Percentiles rank a stretch among this genome's conserved stretches.
Evolutionary conservation across 2,329 filamentous ascomycete genomes (phyloP).

Genomic region (Pezicula rhizophila): DNA sequence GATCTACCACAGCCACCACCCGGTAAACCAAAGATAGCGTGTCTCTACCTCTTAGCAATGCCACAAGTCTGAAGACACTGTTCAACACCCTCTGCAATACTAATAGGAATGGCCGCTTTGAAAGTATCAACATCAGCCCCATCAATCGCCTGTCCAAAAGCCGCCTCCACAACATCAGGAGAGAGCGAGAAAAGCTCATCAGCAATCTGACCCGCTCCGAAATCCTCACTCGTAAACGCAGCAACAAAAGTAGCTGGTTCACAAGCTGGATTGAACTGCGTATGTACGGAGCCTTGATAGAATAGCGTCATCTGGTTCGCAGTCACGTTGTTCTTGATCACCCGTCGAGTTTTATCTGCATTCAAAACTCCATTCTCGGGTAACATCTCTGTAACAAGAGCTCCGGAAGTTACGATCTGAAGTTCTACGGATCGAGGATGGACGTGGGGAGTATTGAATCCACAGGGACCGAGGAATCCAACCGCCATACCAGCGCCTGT

Average conservation of each 20-base stretch:
- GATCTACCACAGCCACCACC: too few relatives aligned
- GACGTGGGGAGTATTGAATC: conserved; percentile 51
- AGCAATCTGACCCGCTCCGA: conserved; percentile 43
- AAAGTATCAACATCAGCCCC: conserved; percentile 42
- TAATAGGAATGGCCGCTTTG: conserved; percentile 37
- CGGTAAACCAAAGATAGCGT: too few relatives aligned
- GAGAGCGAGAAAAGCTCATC: conserved; percentile 44
- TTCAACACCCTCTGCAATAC: conserved; percentile 46
- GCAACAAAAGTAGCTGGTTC: conserved; percentile 44
- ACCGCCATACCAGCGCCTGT: conserved; percentile 45
- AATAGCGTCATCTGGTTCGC: conserved; percentile 46
- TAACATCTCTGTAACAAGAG: conserved; percentile 44
- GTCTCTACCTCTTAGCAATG: too few relatives aligned
- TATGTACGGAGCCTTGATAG: conserved; percentile 48
- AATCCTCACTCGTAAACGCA: conserved; percentile 43
- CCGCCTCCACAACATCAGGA: conserved; percentile 39
- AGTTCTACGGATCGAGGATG: conserved; percentile 47
- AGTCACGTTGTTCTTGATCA: conserved; percentile 33
- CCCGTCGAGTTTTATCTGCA: conserved; percentile 31
- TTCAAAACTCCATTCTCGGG: conserved; percentile 43
- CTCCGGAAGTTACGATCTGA: conserved; percentile 43
- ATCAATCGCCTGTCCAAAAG: conserved; percentile 39
- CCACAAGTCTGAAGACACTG: conserved; percentile 38
- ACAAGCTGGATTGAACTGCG: conserved; percentile 51
- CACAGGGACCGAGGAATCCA: conserved; percentile 45